Evolutionary conservation across 2,329 filamentous ascomycete species (phyloP), one percentile per base, ranked within the genome.

Genomic region (Fusarium sp.): DNA sequence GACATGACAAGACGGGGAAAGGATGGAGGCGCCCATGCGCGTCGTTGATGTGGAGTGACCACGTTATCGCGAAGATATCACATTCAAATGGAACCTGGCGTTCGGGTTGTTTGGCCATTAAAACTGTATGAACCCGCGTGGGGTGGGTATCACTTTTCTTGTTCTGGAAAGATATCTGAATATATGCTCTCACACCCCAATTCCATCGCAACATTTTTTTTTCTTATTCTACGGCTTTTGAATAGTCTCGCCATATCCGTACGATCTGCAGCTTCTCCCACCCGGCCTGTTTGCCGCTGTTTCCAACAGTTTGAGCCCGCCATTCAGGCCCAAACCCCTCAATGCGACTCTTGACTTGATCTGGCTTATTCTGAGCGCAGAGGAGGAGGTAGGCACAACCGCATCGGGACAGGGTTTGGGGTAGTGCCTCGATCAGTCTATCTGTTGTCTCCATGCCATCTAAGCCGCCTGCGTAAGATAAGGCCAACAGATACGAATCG

Each of bases 361-460:
- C 90, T 0, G 96, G 96, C 81, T 90, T 92, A 82, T 99, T 99
- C 84, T 97, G 94, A 68, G 93, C 92, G 81, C 96, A 98, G 9
- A 99, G 88, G 66, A 99, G 83, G 61, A 99, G 84, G 82, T 98
- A 99, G 2, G 95, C 95, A 49, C 96, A 93, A 0, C 96, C 96
- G 39, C 91, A 85, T 2, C 81, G 79, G 2, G 87, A 86, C 77
- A 99, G 81, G 5, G 93, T 84, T 0, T 81, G 80, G 0, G 93
- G 92, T 73, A 99, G 83, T 39, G 89, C 86, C 15, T 89, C 88
- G 44, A 99, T 85, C 74, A 99, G 84, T 45, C 94, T 87, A 71
- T 96, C 90, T 51, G 96, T 99, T 33, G 92, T 94, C 84, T 97
- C 94, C 96, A 99, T 99, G 11, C 96, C 96, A 81, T 98, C 93